Evolutionary conservation across 2,329 filamentous ascomycete species (phyloP), one percentile per base, ranked within the genome.

Genomic region (Juglanconis oblonga): DNA sequence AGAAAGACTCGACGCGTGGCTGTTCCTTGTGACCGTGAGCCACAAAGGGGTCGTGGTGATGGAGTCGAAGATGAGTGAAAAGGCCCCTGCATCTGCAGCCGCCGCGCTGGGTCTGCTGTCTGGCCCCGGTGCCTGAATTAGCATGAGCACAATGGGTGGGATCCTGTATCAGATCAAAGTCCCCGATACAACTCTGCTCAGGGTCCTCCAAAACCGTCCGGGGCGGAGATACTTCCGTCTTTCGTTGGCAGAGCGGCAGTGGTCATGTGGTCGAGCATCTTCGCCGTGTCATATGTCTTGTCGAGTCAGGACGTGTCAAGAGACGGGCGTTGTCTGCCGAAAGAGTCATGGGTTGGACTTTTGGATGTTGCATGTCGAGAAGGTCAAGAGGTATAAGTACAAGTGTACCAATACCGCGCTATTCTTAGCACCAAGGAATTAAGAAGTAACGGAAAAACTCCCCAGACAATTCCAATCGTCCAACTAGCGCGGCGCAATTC

Each of bases 371-470:
- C 24, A 24, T 24, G 24, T 24, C 24, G 24, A 24, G 24, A 24
- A 24, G 24, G 8, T n/a, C 6, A 45, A 2, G n/a, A 29, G 17
- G 38, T 53, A 44, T 31, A 53, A 9, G 36, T 44, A 44, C 51
- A 31, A 36, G 17, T 10, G 51, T 53, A 53, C 32, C 31, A 42
- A 32, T 44, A 42, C 51, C 38, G 24, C 14, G 51, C 51, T 53
- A 53, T 53, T 53, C 51, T 53, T 53, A 44, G 51, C 51, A 29
- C n/a, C n/a, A 32, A 52, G 33, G 48, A 33, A 33, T 32, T 50
- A 14, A 7, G 31, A 10, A n/a, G 48, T 33, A 10, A 54, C 29
- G 38, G 38, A 14, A 54, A 24, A 38, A 50, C 52, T 29, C 52
- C 52, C 40, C 31, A 40, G 40, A 24, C 45, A n/a, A 45, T 36